Percentiles rank a stretch among this genome's conserved stretches.
Evolutionary conservation across 2,329 filamentous ascomycete species (phyloP).

Genomic region (Cercospora nicotianae): DNA sequence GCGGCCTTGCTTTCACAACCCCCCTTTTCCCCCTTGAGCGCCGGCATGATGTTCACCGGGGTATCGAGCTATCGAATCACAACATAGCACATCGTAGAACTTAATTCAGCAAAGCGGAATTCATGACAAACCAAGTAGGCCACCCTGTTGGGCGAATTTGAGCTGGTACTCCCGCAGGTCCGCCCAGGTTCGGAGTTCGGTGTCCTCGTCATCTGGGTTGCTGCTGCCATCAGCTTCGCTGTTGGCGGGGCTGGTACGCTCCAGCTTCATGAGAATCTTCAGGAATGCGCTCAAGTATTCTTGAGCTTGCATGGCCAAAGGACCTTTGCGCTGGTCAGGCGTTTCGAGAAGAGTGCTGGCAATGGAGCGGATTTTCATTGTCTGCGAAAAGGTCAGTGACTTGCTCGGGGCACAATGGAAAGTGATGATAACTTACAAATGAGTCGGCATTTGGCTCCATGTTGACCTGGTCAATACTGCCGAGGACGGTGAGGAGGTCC

Average conservation of each 20-base stretch:
- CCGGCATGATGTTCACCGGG: constrained; percentile 19
- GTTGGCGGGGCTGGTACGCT: constrained; percentile 58
- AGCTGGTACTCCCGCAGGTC: constrained; percentile 76
- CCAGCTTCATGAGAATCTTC: constrained; percentile 71
- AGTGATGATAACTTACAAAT: constrained; percentile 53
- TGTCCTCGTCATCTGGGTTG: constrained; percentile 63
- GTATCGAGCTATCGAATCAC: constrained; percentile 25
- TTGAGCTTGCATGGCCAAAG: constrained; percentile 60
- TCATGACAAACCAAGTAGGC: constrained; percentile 45
- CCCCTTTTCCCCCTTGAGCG: constrained; percentile 12
- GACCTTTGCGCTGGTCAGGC: constrained; percentile 55
- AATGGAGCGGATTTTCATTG: constrained; percentile 81
- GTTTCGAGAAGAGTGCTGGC: constrained; percentile 74
- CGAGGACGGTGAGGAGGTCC: constrained; percentile 71
- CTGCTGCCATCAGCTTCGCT: constrained; percentile 43
- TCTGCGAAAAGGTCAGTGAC: constrained; percentile 46
- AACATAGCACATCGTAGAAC: constrained; percentile 9
- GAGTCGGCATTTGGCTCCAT: constrained; percentile 72
- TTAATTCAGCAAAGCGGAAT: neutral
- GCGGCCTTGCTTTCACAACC: constrained; percentile 4
- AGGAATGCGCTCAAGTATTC: constrained; percentile 71
- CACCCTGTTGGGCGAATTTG: constrained; percentile 67
- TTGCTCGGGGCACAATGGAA: neutral
- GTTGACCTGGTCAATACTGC: constrained; percentile 77
- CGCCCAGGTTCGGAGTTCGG: constrained; percentile 74